Conservation (phyloP, 106 monocot species). For the Apostasia shenzhenica region DNA sequence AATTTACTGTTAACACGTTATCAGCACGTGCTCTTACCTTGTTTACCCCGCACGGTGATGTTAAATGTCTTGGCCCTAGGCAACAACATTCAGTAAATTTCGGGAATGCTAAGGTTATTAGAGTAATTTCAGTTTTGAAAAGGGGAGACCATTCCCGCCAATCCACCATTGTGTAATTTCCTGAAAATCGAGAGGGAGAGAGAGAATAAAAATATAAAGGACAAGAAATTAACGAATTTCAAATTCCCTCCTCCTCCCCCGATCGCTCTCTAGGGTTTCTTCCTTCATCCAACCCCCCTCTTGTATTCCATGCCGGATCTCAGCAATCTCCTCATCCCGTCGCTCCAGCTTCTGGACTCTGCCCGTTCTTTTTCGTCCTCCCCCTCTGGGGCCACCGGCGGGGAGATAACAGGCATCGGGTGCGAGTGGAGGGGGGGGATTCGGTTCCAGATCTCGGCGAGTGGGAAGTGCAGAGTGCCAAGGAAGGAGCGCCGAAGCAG, state of each 20-base stretch:
- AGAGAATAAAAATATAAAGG: no score
- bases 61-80: no score
- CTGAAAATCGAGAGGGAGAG: no score
- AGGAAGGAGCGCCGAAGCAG: conserved; percentile 12
- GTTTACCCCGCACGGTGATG: no score
- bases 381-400: neutral
- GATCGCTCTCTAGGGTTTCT: conserved; percentile 5
- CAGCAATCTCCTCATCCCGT: neutral
- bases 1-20: no score
- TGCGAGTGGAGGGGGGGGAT: conserved; percentile 19
- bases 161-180: no score
- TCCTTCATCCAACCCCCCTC: neutral
- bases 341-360: neutral
- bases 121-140: no score
- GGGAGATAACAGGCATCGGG: neutral
- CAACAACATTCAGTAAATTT: no score
- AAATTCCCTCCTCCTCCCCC: neutral
- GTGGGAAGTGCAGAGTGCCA: conserved; percentile 12
- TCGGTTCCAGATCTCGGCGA: conserved; percentile 23
- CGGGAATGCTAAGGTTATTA: no score
- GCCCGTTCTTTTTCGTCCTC: neutral
- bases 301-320: conserved; percentile 14
- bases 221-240: neutral
- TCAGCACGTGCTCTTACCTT: no score
- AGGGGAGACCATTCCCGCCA: no score